These are phyloP conservation scores for Neobulgaria alba DNA, from an alignment of 2,329 filamentous ascomycete genomes.

Conservation along the genomic window DNA sequence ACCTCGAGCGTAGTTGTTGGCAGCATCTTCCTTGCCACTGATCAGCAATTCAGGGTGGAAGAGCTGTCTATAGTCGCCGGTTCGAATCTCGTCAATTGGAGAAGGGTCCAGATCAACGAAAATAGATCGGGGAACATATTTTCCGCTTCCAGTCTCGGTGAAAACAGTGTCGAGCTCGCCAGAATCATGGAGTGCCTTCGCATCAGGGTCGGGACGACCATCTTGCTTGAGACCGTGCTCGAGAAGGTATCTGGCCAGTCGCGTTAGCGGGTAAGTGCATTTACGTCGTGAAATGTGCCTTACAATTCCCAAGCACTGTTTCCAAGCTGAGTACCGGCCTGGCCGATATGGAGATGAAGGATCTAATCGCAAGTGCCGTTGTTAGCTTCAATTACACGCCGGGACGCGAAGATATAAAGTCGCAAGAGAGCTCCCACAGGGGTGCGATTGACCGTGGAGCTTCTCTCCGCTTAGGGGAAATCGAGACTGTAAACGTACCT, in stretches of 20 bases:
- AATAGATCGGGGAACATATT: conserved; percentile 98
- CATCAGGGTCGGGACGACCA: conserved; percentile 47
- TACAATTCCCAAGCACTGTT: conserved; percentile 65
- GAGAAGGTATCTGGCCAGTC: conserved; percentile 46
- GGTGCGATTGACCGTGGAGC: not conserved
- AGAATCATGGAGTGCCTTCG: conserved; percentile 40
- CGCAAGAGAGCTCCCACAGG: not conserved
- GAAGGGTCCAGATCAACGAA: conserved; percentile 99
- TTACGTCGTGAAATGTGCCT: conserved; percentile 25
- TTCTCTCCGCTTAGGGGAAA: not conserved
- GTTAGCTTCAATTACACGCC: not conserved
- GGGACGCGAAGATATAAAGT: not conserved
- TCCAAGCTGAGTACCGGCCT: conserved; percentile 59
- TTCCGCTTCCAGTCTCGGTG: conserved; percentile 72
- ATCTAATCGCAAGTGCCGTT: conserved; percentile 35
- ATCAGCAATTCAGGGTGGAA: conserved; percentile 99
- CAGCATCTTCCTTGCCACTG: conserved; percentile 99
- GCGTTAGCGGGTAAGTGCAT: too few species aligned
- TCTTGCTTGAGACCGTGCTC: conserved; percentile 56
- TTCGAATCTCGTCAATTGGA: conserved; percentile 98
- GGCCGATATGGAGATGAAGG: conserved; percentile 59
- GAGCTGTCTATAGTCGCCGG: conserved; percentile 87
- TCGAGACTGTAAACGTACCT: conserved; percentile 14
- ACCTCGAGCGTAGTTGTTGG: conserved; percentile 99
- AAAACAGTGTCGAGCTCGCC: conserved; percentile 60